Conservation (phyloP, 768 basidiomycete species). For the Boletellus emodensis region DNA sequence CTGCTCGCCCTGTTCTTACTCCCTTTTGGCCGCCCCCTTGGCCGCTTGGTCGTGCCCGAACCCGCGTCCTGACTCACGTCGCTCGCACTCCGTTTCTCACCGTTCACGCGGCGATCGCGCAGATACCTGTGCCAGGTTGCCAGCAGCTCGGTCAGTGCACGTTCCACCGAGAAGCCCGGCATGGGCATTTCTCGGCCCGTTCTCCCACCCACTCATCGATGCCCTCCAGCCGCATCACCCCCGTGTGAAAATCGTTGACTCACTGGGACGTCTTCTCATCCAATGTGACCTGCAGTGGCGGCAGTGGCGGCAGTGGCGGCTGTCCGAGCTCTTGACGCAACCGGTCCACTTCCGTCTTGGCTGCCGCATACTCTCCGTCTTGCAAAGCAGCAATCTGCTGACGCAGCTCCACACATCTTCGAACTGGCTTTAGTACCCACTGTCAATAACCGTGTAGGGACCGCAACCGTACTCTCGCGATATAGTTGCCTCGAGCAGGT, state of each 20-base stretch:
- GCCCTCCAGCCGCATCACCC: not conserved
- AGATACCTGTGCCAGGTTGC: conserved; percentile 44
- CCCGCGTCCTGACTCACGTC: conserved; percentile 30
- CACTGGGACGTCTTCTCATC: conserved; percentile 63
- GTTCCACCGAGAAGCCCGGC: conserved; percentile 4
- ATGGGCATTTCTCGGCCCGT: conserved; percentile 1
- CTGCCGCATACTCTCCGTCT: conserved; percentile 70
- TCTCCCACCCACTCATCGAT: no score
- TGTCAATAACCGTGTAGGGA: conserved; percentile 1
- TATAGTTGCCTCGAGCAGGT: conserved; percentile 63
- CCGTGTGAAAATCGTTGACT: conserved; percentile 28
- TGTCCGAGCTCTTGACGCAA: conserved; percentile 76
- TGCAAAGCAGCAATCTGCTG: conserved; percentile 62
- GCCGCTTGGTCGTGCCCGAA: conserved; percentile 41
- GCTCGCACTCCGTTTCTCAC: conserved; percentile 33
- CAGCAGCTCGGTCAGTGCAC: conserved; percentile 16
- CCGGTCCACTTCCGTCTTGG: conserved; percentile 74
- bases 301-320: conserved; percentile 65
- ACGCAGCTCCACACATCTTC: conserved; percentile 64
- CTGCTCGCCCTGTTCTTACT: conserved; percentile 51
- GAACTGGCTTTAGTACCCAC: conserved; percentile 8
- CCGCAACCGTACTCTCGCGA: conserved; percentile 56
- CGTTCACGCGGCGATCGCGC: conserved; percentile 57
- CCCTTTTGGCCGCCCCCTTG: conserved; percentile 65
- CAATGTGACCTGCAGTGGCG: conserved; percentile 65